Evolutionary conservation across 805 yeast species (phyloP).

Genomic region (Wickerhamiella shivajii): DNA sequence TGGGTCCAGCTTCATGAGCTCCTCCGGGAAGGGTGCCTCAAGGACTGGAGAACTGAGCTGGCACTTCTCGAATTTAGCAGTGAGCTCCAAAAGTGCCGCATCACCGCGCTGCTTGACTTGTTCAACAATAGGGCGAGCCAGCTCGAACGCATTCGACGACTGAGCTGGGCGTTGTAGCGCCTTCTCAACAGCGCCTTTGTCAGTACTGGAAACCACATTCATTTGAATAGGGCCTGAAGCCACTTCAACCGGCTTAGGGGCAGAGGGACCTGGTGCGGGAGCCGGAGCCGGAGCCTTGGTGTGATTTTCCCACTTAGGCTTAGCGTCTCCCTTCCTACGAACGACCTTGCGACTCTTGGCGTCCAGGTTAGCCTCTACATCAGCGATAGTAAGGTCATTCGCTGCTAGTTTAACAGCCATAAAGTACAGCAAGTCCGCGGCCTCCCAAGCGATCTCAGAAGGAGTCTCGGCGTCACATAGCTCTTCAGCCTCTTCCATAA

Average conservation of each 20-base stretch:
- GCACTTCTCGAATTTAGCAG: slow-evolving; percentile 86
- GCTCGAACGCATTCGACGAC: slow-evolving; percentile 80
- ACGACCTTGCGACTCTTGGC: slow-evolving; percentile 74
- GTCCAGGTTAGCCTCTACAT: slow-evolving; percentile 74
- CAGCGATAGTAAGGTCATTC: slow-evolving; percentile 64
- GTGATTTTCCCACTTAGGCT: slow-evolving; percentile 45
- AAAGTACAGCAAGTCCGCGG: slow-evolving; percentile 75
- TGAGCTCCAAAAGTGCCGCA: slow-evolving; percentile 70
- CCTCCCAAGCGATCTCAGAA: slow-evolving; percentile 84
- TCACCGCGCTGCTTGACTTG: slow-evolving; percentile 70
- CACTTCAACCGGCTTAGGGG: slow-evolving; percentile 2
- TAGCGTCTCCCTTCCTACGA: slow-evolving; percentile 93
- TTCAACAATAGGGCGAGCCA: slow-evolving; percentile 80
- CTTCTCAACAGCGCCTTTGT: slow-evolving; percentile 32
- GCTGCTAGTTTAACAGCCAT: slow-evolving; percentile 52
- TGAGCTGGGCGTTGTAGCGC: slow-evolving; percentile 92
- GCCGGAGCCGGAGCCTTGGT: slow-evolving; percentile 7
- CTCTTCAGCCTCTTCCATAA: slow-evolving; percentile 94
- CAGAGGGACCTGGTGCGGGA: slow-evolving; percentile 1
- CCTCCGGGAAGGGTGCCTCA: slow-evolving; percentile 74
- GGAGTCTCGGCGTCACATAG: slow-evolving; percentile 64
- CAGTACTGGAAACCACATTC: slow-evolving; percentile 24
- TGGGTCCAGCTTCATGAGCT: slow-evolving; percentile 54
- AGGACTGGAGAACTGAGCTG: slow-evolving; percentile 55
- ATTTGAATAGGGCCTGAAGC: slow-evolving; percentile 12